Evolutionary conservation across 2,329 filamentous ascomycete species (phyloP).

Genomic region (Calonectria pseudoreteaudii): DNA sequence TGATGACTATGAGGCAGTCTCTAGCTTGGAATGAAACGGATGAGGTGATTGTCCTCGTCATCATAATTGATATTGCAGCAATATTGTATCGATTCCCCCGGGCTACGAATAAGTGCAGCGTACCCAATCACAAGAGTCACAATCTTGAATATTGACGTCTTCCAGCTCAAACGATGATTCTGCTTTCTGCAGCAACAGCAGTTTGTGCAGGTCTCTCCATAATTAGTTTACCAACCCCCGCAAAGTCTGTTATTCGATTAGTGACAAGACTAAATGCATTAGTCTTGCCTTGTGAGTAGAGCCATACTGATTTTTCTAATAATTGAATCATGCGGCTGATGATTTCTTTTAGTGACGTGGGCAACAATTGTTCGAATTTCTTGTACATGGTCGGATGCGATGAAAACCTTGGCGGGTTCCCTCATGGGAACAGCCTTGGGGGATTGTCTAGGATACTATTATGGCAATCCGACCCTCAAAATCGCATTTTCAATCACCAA

Average conservation of each 20-base stretch:
- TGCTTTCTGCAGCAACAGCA: neutral
- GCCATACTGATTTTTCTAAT: neutral
- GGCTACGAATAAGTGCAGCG: neutral
- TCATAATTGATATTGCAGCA: neutral
- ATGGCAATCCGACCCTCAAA: neutral
- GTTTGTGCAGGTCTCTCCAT: neutral
- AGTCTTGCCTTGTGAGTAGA: neutral
- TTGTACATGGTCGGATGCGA: neutral
- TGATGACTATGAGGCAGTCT: neutral
- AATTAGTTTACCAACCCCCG: neutral
- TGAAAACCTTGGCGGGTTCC: neutral
- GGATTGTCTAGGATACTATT: too few species aligned
- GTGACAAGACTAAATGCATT: neutral
- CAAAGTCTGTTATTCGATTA: neutral
- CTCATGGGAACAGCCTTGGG: neutral
- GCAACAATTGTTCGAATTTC: neutral
- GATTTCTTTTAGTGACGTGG: neutral
- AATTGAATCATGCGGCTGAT: neutral
- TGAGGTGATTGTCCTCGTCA: neutral
- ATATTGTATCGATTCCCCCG: neutral
- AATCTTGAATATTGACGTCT: neutral
- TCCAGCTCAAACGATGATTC: neutral
- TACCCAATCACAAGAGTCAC: neutral
- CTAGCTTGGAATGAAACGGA: neutral
- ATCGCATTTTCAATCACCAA: neutral